phyloP scores from a whole-genome alignment of 2,329 filamentous ascomycete genomes.

The Hysterium pulicare region DNA sequence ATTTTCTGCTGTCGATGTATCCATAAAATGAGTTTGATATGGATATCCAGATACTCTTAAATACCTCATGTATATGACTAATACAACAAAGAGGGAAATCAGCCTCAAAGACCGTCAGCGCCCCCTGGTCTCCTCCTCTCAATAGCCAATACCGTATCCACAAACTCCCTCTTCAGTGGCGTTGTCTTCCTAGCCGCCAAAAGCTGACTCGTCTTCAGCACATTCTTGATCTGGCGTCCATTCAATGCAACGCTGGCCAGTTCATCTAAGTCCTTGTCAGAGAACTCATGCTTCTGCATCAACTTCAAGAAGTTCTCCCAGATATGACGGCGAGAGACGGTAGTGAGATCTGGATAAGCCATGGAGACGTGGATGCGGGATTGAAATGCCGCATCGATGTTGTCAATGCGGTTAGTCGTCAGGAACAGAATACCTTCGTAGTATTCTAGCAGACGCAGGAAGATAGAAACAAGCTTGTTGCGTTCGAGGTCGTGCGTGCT shows the following conservation, averaged over 20 bases:
- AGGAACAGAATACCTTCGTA: slow-evolving; percentile 41
- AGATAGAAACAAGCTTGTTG: slow-evolving; percentile 11
- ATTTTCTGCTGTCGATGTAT: too few relatives aligned
- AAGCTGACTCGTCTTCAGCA: slow-evolving; percentile 37
- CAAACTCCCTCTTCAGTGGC: slow-evolving; percentile 21
- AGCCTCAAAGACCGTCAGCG: too few relatives aligned
- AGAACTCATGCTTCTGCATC: slow-evolving; percentile 18
- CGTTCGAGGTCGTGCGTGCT: slow-evolving; percentile 10
- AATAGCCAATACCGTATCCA: slow-evolving; percentile 32
- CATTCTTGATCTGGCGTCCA: slow-evolving; percentile 43
- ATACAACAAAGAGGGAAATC: too few relatives aligned
- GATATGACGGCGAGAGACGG: slow-evolving; percentile 35
- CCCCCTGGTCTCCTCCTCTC: too few relatives aligned
- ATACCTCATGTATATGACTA: too few relatives aligned
- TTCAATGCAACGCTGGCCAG: slow-evolving; percentile 33
- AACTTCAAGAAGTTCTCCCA: slow-evolving; percentile 44
- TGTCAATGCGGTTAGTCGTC: slow-evolving; percentile 39
- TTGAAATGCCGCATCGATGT: slow-evolving; percentile 46
- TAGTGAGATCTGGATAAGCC: slow-evolving; percentile 41
- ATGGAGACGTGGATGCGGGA: slow-evolving; percentile 45
- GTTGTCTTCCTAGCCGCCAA: slow-evolving; percentile 22
- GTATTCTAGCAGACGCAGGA: slow-evolving; percentile 37
- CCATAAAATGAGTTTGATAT: too few relatives aligned
- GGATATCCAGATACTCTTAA: too few relatives aligned
- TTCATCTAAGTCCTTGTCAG: slow-evolving; percentile 24